Percentiles rank a stretch among this genome's conserved stretches.
These are phyloP conservation scores for Elsinoe australis DNA, from an alignment of 2,329 filamentous ascomycete species.

Conservation along the genomic window DNA sequence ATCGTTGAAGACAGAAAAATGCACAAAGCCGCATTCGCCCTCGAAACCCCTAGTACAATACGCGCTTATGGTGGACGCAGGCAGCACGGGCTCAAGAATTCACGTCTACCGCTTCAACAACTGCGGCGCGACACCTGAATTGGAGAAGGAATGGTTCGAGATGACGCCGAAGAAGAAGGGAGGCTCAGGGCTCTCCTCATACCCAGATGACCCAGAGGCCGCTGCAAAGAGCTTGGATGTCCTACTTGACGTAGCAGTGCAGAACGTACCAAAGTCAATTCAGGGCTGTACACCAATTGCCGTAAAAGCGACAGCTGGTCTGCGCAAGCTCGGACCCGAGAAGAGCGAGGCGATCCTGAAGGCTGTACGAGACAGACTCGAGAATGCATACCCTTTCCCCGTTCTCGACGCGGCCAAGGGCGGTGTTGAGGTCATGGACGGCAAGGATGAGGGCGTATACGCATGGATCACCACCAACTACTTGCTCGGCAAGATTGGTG, in stretches of 20 bases:
- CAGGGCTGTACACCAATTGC: constrained; percentile 89
- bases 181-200: constrained; percentile 74
- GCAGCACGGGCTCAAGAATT: constrained; percentile 94
- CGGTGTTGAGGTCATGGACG: constrained; percentile 95
- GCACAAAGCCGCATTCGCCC: constrained; percentile 73
- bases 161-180: constrained; percentile 83
- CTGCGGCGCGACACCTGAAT: constrained; percentile 87
- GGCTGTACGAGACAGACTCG: constrained; percentile 73
- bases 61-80: constrained; percentile 96
- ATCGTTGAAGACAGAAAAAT: constrained; percentile 62
- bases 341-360: constrained; percentile 77
- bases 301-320: constrained; percentile 94
- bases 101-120: constrained; percentile 99
- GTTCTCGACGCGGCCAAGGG: constrained; percentile 77
- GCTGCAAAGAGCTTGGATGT: constrained; percentile 85
- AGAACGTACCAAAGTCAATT: constrained; percentile 76
- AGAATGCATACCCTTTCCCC: constrained; percentile 88
- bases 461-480: constrained; percentile 99
- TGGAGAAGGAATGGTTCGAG: constrained; percentile 87
- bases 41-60: constrained; percentile 95
- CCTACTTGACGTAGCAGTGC: constrained; percentile 77
- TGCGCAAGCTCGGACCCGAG: constrained; percentile 76
- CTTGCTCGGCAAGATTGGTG: constrained; percentile 92
- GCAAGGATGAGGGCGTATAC: constrained; percentile 92
- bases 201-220: constrained; percentile 73